Base-by-base conservation (phyloP, 805 yeast species). In the Pichia paraexigua region DNA sequence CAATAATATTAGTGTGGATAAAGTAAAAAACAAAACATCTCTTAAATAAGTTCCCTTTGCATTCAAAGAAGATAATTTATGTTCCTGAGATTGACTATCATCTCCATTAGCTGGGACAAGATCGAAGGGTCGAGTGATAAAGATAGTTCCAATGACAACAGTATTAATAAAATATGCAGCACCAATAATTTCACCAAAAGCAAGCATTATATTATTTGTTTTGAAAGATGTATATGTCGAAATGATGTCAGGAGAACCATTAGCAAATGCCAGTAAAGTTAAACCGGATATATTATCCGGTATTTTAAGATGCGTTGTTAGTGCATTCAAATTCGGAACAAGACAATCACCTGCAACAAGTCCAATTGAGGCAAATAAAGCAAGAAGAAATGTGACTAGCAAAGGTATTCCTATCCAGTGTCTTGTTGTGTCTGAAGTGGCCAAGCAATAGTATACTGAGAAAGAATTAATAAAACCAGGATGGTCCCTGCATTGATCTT, bases 181-280 rank as follows among this genome's bases (percentile, higher is more conserved):
- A 0, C 99, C 98, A 32, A 90, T 68, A n/a, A 92, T 71, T 64
- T 91, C 97, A 1, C 97, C 94, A 8, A 92, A 68, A 0, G 98
- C 97, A 62, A 92, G 70, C 0, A 88, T 77, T 0, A 83, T 81
- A 17, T 85, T 80, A 13, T 79, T 83, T 0, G 82, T 69, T 17
- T 73, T 74, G 75, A 94, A 78, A 1, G 97, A 95, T 43, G 84
- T 82, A 60, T 83, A 88, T 0, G 96, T 90, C 47, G 91, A 79
- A 47, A 91, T 74, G 2, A 92, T 82, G 66, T 92, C 99, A 0
- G 97, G 97, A 0, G 95, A 77, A 1, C 96, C 95, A 66, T 92
- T 92, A 1, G 97, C 99, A 57, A 92, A 76, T 0, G 98, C 96
- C 54, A 92, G 69, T 20, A 92, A 69, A 0, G 97, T 91, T 58